phyloP scores from a whole-genome alignment of 2,329 filamentous ascomycete species.

The Incumbomyces delicatus region DNA sequence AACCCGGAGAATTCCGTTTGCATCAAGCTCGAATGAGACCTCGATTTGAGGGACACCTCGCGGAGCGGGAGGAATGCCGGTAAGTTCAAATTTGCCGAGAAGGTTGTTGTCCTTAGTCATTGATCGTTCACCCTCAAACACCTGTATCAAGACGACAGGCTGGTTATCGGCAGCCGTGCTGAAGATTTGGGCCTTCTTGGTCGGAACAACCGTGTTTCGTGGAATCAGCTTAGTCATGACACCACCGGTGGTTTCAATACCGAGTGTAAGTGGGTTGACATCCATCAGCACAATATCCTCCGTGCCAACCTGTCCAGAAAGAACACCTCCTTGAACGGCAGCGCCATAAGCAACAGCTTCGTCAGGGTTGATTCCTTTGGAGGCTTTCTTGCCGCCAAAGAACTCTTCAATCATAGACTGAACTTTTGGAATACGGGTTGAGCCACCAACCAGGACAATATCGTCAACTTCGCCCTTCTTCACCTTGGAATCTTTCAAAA shows the following conservation, averaged over 20 bases:
- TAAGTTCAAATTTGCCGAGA: slow-evolving; percentile 97
- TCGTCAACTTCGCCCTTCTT: slow-evolving; percentile 93
- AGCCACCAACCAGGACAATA: slow-evolving; percentile 96
- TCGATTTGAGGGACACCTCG: slow-evolving; percentile 97
- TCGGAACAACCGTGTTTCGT: slow-evolving; percentile 89
- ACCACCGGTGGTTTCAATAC: slow-evolving; percentile 94
- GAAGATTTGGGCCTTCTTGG: slow-evolving; percentile 96
- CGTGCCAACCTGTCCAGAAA: slow-evolving; percentile 77
- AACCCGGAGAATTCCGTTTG: slow-evolving; percentile 97
- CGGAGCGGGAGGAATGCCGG: slow-evolving; percentile 85
- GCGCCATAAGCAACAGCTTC: slow-evolving; percentile 98
- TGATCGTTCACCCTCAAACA: slow-evolving; percentile 84
- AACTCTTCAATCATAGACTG: slow-evolving; percentile 89
- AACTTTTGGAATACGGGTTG: slow-evolving; percentile 98
- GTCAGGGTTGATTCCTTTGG: slow-evolving; percentile 99
- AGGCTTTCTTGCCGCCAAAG: slow-evolving; percentile 91
- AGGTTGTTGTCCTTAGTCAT: slow-evolving; percentile 97
- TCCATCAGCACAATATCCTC: slow-evolving; percentile 86
- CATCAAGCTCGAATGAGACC: slow-evolving; percentile 94
- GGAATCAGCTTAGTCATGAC: slow-evolving; percentile 96
- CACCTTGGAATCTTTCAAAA: slow-evolving; percentile 94
- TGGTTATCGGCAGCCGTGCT: slow-evolving; percentile 95
- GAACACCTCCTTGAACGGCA: slow-evolving; percentile 90
- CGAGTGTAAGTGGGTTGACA: slow-evolving; percentile 89
- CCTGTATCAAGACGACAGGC: slow-evolving; percentile 88